These are phyloP conservation scores for Hemileccinum rubropunctum DNA, from an alignment of 768 basidiomycete species.

Conservation along the genomic window DNA sequence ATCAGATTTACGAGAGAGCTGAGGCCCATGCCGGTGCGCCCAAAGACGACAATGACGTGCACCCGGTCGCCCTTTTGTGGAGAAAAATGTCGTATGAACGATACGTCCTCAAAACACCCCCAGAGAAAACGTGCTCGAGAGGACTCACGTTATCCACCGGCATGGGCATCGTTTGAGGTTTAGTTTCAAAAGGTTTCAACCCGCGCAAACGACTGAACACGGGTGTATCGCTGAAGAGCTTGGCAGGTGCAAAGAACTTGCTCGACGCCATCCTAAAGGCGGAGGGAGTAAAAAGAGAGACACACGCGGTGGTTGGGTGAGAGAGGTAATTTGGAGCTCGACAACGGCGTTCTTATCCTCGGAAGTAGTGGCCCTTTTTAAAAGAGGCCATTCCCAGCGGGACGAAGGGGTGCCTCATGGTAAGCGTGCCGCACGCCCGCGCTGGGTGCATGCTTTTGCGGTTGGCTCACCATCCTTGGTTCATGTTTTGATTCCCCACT, in stretches of 20 bases:
- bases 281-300: not conserved
- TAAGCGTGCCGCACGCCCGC: conserved; percentile 29
- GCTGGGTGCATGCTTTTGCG: conserved; percentile 16
- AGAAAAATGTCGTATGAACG: not conserved
- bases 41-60: conserved; percentile 32
- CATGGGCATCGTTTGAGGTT: conserved; percentile 22
- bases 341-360: conserved; percentile 20
- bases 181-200: conserved; percentile 25
- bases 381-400: conserved; percentile 17
- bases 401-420: conserved; percentile 29
- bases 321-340: conserved; percentile 14
- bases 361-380: conserved; percentile 14
- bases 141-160: conserved; percentile 31
- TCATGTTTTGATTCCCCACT: conserved; percentile 14
- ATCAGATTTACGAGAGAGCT: conserved; percentile 33
- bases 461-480: conserved; percentile 6
- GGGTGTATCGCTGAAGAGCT: conserved; percentile 24
- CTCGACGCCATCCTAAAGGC: conserved; percentile 21
- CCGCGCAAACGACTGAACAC: conserved; percentile 23
- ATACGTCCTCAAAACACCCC: not conserved
- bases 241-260: conserved; percentile 19
- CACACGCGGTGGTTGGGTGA: conserved; percentile 14
- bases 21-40: conserved; percentile 33
- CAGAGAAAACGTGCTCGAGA: not conserved
- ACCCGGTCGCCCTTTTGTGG: conserved; percentile 27